A percentile compares a stretch with the other conserved stretches of the same genome.
These are phyloP conservation scores for Neofusicoccum umdonicola DNA, from an alignment of 2,329 filamentous ascomycete species.

Conservation along the genomic window DNA sequence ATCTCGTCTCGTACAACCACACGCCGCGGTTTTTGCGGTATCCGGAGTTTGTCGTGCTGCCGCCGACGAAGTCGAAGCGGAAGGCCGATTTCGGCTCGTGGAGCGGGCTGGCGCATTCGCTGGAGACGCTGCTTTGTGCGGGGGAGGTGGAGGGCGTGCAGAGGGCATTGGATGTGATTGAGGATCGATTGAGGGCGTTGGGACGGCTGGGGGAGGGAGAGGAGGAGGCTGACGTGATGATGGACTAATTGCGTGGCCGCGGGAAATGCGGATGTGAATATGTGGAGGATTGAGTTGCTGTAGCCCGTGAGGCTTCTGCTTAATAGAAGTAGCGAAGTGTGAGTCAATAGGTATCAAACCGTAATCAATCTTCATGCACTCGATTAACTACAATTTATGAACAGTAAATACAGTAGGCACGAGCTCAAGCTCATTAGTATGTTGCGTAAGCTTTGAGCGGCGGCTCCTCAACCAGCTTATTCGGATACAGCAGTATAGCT, in stretches of 20 bases:
- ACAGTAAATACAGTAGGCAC: too few relatives aligned
- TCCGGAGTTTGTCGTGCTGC: slow-evolving; percentile 3
- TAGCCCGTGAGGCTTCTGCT: too few relatives aligned
- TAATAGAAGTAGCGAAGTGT: too few relatives aligned
- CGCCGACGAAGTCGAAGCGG: slow-evolving; percentile 13
- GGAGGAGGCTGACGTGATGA: slow-evolving; percentile 12
- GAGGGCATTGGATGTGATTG: slow-evolving; percentile 6
- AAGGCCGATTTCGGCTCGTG: slow-evolving; percentile 12
- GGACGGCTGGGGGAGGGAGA: neutral
- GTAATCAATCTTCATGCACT: too few relatives aligned
- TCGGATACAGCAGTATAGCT: slow-evolving; percentile 28
- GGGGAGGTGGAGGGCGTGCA: slow-evolving; percentile 16
- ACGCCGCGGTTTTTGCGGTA: slow-evolving; percentile 14
- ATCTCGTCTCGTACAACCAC: slow-evolving; percentile 11
- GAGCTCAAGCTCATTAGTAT: neutral
- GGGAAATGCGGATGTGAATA: neutral
- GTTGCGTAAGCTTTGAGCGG: neutral
- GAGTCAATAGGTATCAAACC: too few relatives aligned
- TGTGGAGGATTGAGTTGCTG: neutral
- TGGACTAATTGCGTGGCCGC: neutral
- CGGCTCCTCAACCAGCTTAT: neutral
- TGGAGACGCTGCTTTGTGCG: slow-evolving; percentile 17
- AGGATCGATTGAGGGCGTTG: neutral
- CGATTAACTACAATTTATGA: too few relatives aligned
- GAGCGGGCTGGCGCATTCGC: slow-evolving; percentile 15